A percentile compares a stretch with the other conserved stretches of the same genome.
Conservation (phyloP, 78 protist species). For the Chrysochromulina tobinii region DNA sequence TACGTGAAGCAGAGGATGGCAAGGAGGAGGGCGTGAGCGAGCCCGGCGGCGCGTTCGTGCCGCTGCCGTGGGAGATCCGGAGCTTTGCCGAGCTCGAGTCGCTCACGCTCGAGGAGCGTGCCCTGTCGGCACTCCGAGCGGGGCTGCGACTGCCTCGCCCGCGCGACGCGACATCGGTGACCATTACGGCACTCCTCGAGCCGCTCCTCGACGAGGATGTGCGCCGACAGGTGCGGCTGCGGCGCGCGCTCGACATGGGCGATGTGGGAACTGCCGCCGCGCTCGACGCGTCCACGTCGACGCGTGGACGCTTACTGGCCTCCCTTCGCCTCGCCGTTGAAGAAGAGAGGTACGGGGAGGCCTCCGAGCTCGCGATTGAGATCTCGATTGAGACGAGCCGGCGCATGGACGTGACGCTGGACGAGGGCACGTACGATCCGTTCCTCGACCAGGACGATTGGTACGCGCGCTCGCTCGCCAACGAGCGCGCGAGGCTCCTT, state of each 20-base stretch:
- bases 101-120: not conserved
- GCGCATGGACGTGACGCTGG: constrained; percentile 1
- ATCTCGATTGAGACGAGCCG: not conserved
- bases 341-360: not conserved
- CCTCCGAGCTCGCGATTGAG: not conserved
- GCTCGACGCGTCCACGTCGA: not conserved
- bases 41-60: not conserved
- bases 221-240: not conserved
- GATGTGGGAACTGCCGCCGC: not conserved
- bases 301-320: too few species aligned
- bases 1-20: not conserved
- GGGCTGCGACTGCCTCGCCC: constrained; percentile 13
- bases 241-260: not conserved
- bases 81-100: not conserved
- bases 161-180: not conserved
- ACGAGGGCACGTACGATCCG: not conserved
- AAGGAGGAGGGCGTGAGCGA: not conserved
- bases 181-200: not conserved
- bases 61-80: not conserved
- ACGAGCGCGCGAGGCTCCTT: not conserved
- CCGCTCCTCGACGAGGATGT: constrained; percentile 9
- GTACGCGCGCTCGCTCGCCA: not conserved
- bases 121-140: not conserved
- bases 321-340: not conserved
- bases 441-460: constrained; percentile 8